Conservation (phyloP, 139 green algal species). For the Micractinium conductrix region DNA sequence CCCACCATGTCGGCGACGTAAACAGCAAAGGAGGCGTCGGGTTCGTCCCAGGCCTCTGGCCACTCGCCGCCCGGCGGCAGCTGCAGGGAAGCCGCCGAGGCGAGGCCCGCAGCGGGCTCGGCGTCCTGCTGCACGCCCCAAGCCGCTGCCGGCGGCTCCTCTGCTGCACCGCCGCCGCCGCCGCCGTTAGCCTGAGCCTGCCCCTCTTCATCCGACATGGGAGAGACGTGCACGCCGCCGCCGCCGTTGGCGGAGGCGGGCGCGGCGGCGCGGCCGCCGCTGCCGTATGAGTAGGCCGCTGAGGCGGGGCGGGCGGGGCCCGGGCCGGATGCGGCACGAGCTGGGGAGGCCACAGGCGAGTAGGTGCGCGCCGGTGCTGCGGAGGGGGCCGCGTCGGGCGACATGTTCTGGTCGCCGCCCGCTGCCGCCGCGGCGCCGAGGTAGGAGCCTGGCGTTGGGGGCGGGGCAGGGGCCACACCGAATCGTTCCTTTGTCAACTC, state of each 20-base stretch:
- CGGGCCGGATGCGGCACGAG: not conserved
- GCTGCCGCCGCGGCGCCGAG: not conserved
- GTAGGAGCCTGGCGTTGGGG: too few species aligned
- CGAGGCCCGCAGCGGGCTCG: too few species aligned
- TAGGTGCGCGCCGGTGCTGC: not conserved
- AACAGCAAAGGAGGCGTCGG: constrained; percentile 63
- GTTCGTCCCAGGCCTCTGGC: constrained; percentile 62
- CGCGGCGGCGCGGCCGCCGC: not conserved
- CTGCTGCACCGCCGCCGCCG: not conserved
- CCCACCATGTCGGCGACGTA: constrained; percentile 75
- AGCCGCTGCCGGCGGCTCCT: not conserved
- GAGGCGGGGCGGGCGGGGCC: not conserved
- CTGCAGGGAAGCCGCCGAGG: too few species aligned
- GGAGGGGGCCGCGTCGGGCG: not conserved
- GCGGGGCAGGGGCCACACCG: too few species aligned
- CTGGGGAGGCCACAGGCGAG: not conserved
- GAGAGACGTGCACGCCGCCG: constrained; percentile 2
- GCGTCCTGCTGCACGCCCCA: not conserved
- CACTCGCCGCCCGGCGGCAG: not conserved
- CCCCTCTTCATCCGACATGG: constrained; percentile 16
- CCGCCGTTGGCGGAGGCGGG: not conserved
- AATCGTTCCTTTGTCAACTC: too few species aligned
- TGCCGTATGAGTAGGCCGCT: not conserved
- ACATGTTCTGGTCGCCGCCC: not conserved
- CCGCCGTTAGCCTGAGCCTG: not conserved